Percentiles rank a stretch among this genome's conserved stretches.
These are phyloP conservation scores for Gautieria morchelliformis DNA, from an alignment of 768 basidiomycete species.

Conservation along the genomic window DNA sequence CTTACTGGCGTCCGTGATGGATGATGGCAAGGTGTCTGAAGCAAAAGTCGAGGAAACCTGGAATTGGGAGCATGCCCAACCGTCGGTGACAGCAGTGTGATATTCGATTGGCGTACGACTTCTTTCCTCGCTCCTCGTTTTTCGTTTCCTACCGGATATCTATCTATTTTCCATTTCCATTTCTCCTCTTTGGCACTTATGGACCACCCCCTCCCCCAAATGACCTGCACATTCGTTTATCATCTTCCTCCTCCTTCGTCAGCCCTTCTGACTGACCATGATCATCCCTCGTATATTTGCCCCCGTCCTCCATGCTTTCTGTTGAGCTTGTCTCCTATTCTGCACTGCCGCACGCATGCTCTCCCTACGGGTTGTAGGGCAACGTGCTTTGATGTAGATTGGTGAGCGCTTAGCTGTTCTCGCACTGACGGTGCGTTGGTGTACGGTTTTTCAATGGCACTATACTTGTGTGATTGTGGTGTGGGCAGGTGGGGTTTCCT, in stretches of 20 bases:
- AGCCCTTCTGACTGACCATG: conserved; percentile 1
- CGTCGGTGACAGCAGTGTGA: conserved; percentile 12
- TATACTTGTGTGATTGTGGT: not conserved
- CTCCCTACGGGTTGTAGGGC: conserved; percentile 10
- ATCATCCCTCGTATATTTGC: conserved; percentile 6
- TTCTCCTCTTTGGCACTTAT: conserved; percentile 16
- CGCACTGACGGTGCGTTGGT: not conserved
- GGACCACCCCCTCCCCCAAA: conserved; percentile 10
- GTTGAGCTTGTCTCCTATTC: conserved; percentile 7
- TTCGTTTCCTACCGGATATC: conserved; percentile 8
- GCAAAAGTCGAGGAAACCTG: conserved; percentile 12
- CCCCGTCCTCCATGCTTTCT: not conserved
- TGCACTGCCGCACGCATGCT: not conserved
- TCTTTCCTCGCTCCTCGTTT: not conserved
- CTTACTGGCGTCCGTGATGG: conserved; percentile 20
- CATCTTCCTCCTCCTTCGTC: conserved; percentile 8
- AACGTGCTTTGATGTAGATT: not conserved
- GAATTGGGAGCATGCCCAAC: conserved; percentile 19
- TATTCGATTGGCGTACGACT: conserved; percentile 9
- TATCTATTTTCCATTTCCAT: conserved; percentile 11
- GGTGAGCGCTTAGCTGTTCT: conserved; percentile 6
- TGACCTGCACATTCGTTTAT: conserved; percentile 4
- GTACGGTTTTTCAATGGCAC: not conserved
- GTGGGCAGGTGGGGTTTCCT: not conserved
- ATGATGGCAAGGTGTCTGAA: conserved; percentile 3